Conservation (phyloP, 495 filamentous ascomycete genomes). For the Filosporella fistucella region DNA sequence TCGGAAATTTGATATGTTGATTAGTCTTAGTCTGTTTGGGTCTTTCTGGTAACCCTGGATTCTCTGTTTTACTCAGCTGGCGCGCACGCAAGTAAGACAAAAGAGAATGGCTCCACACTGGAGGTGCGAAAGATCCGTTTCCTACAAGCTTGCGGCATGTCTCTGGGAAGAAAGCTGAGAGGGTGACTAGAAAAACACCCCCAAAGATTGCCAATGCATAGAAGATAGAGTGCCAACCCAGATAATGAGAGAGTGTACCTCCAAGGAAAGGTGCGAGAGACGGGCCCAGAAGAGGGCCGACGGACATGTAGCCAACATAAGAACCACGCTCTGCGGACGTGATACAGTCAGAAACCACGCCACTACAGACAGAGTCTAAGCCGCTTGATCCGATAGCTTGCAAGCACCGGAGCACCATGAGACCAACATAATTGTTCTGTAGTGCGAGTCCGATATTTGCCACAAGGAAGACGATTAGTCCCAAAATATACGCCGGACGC, state of each 20-base stretch:
- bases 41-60: no score
- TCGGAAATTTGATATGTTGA: no score
- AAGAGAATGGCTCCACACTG: no score
- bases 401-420: constrained; percentile 49
- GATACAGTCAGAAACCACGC: constrained; percentile 46
- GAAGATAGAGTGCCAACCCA: constrained; percentile 66
- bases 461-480: constrained; percentile 45
- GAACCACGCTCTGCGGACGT: constrained; percentile 46
- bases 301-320: constrained; percentile 36
- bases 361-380: constrained; percentile 45
- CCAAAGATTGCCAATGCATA: constrained; percentile 60
- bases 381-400: constrained; percentile 48
- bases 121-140: constrained; percentile 52
- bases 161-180: constrained; percentile 47
- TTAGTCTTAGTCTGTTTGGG: no score
- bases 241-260: constrained; percentile 51
- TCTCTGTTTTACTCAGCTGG: no score
- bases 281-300: constrained; percentile 38
- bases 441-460: constrained; percentile 52
- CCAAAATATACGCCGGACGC: constrained; percentile 48
- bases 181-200: constrained; percentile 38
- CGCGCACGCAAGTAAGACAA: no score
- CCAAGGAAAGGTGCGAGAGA: constrained; percentile 58
- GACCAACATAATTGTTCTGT: constrained; percentile 42
- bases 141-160: constrained; percentile 63